Conservation (phyloP, 169 alveolate species). For the Perkinsus olseni region DNA sequence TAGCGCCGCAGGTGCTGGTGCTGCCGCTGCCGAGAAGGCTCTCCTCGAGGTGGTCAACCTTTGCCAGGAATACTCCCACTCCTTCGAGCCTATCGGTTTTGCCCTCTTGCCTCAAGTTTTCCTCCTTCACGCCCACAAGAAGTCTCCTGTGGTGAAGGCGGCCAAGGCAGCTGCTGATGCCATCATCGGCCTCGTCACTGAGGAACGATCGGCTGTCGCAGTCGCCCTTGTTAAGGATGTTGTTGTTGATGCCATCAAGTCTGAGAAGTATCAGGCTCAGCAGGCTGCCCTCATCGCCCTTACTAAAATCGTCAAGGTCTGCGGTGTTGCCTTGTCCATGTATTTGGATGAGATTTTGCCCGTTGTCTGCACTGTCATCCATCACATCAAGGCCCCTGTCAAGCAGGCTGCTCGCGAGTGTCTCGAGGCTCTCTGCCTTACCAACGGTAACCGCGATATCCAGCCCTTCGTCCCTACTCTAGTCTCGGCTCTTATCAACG, state of each 20-base stretch:
- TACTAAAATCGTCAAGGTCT: background rate
- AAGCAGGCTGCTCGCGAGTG: constrained; percentile 5
- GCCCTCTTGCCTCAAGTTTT: background rate
- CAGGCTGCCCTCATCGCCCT: background rate
- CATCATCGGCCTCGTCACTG: background rate
- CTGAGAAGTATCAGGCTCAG: background rate
- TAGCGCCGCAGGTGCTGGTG: background rate
- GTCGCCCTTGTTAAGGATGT: background rate
- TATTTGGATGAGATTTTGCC: background rate
- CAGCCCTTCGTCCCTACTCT: constrained; percentile 10
- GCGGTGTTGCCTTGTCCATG: constrained; percentile 5
- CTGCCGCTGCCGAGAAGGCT: background rate
- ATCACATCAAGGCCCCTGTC: constrained; percentile 2
- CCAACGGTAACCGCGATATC: constrained; percentile 9
- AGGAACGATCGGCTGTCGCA: background rate
- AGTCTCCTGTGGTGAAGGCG: background rate
- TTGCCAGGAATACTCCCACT: background rate
- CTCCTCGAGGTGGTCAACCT: background rate
- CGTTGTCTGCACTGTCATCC: background rate
- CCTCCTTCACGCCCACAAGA: background rate
- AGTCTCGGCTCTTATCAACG: constrained; percentile 9
- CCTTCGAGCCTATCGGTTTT: background rate
- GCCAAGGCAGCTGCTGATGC: background rate
- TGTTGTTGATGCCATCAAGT: background rate
- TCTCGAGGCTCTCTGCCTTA: constrained; percentile 1